Evolutionary conservation across 208 protist species (phyloP), one percentile per base, ranked within the genome.

Genomic region (Histomonas meleagridis): DNA sequence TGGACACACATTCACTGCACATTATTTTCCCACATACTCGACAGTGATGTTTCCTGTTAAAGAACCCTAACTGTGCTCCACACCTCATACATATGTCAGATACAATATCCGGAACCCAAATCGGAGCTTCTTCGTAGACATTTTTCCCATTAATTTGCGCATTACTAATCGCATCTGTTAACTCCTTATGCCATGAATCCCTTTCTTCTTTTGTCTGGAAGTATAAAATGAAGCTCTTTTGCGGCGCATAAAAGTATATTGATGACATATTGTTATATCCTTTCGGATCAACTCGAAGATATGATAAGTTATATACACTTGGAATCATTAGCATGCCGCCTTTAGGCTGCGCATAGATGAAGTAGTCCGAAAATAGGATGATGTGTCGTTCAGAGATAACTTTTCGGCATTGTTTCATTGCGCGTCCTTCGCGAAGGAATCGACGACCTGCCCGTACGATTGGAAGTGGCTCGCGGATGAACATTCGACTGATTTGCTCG

Each of bases 401-500:
- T 79, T 79, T 79, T 51, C 70, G 46, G 40, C 70, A 79, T 46
- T 79, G 70, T 49, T 79, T 79, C 18, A 79, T 23, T 49, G n/a
- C n/a, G 9, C 23, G 18, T n/a, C 70, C 70, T 49, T 79, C n/a
- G 4, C 40, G n/a, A 43, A 79, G 46, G 28, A 79, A 79, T 49
- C 32, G n/a, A 49, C 70, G 32, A 49, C 70, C 70, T 10, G 9
- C 18, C 40, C n/a, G 40, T 28, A 79, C 70, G 23, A 79, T 79
- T 14, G 70, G 70, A 79, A 79, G 49, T 79, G 70, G 70, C 70
- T 79, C 70, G 40, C n/a, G 46, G n/a, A 79, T 0, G 40, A 79
- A 79, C 14, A 46, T 49, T 28, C 28, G 46, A n/a, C n/a, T 21
- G 4, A 79, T 79, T 28, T 49, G 10, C 28, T 79, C 70, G 1